These are phyloP conservation scores for Nymphaea thermarum DNA, from an alignment of 164 flowering plant species.

Conservation along the genomic window DNA sequence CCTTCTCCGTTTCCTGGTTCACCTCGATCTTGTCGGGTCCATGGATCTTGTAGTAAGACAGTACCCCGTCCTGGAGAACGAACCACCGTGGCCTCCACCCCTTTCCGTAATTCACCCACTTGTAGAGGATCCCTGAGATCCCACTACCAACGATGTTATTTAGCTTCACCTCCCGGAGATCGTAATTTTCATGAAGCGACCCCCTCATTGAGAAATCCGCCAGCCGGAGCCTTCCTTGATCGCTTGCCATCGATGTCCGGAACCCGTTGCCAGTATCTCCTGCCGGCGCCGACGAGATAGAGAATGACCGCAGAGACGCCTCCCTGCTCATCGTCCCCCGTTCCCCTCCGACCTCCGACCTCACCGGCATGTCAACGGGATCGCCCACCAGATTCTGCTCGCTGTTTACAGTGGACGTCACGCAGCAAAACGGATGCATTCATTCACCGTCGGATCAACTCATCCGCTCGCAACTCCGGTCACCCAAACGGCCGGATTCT, in stretches of 20 bases:
- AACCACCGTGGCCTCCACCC: slow-evolving; percentile 98
- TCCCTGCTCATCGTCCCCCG: neutral
- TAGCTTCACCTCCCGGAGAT: slow-evolving; percentile 31
- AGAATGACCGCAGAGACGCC: neutral
- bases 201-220: neutral
- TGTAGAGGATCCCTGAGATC: slow-evolving; percentile 69
- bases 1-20: slow-evolving; percentile 59
- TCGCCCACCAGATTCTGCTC: neutral
- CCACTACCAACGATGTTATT: slow-evolving; percentile 74
- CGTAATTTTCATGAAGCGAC: neutral
- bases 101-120: slow-evolving; percentile 93
- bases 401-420: neutral
- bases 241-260: neutral
- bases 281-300: neutral
- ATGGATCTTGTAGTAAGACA: slow-evolving; percentile 73
- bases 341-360: neutral
- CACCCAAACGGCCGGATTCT: neutral
- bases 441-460: neutral
- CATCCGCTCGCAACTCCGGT: neutral
- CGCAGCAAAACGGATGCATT: neutral
- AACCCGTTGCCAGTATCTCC: neutral
- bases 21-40: slow-evolving; percentile 77
- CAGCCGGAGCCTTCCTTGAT: neutral
- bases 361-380: neutral
- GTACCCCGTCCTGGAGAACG: slow-evolving; percentile 44